Conservation (phyloP, 306 rosid genomes). For the Quercus wislizeni region DNA sequence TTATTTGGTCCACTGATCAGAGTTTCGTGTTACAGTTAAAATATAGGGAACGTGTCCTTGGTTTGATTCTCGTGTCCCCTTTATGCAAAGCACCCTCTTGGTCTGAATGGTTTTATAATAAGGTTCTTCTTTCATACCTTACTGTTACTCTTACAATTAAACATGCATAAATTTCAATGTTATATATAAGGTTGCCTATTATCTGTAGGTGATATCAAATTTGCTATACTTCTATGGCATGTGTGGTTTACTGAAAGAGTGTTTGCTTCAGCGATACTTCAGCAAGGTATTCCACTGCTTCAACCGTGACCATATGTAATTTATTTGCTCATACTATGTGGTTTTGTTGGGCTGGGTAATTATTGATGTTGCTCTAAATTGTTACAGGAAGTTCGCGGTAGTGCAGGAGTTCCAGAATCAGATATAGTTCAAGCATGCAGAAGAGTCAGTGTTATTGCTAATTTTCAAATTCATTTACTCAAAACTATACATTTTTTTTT, state of each 20-base stretch:
- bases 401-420: constrained; percentile 79
- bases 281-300: constrained; percentile 63
- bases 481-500: neutral
- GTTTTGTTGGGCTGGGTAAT: constrained; percentile 4
- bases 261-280: constrained; percentile 85
- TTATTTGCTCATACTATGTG: neutral
- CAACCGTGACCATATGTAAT: constrained; percentile 1
- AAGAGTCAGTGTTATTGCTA: constrained; percentile 52
- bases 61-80: constrained; percentile 92
- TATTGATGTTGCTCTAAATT: constrained; percentile 5
- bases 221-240: constrained; percentile 81
- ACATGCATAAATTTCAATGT: constrained; percentile 11
- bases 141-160: neutral
- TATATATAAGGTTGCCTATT: constrained; percentile 19
- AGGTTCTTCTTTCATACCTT: constrained; percentile 46
- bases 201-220: constrained; percentile 69
- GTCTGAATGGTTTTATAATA: constrained; percentile 89
- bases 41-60: constrained; percentile 86
- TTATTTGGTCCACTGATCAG: constrained; percentile 9
- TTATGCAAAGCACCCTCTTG: constrained; percentile 87
- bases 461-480: constrained; percentile 3
- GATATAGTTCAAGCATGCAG: constrained; percentile 92
- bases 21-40: constrained; percentile 50
- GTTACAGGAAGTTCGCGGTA: constrained; percentile 79
- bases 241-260: constrained; percentile 81